Conservation (phyloP, 257 asterid species). For the Misopates orontium region DNA sequence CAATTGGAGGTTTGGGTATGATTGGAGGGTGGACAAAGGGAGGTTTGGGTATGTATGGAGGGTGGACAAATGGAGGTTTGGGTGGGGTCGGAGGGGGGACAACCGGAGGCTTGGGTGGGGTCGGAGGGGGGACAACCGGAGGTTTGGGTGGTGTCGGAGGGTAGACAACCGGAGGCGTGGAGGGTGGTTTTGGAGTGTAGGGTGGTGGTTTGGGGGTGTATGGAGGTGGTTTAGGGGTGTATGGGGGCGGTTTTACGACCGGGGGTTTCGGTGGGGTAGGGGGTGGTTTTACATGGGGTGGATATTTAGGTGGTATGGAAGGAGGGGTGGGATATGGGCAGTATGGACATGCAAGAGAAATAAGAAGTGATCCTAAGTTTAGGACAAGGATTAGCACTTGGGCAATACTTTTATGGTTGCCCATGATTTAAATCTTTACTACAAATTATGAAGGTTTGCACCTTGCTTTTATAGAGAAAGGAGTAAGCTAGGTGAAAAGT, state of each 20-base stretch:
- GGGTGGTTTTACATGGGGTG: slow-evolving; percentile 20
- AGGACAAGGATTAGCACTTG: slow-evolving; percentile 41
- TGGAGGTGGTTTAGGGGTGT: slow-evolving; percentile 26
- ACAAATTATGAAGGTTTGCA: not conserved
- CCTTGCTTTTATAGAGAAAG: slow-evolving; percentile 28
- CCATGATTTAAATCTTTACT: slow-evolving; percentile 33
- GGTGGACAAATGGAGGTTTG: slow-evolving; percentile 13
- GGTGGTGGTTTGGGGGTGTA: slow-evolving; percentile 26
- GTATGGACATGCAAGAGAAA: slow-evolving; percentile 55
- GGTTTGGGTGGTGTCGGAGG: slow-evolving; percentile 29
- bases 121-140: slow-evolving; percentile 28
- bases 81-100: slow-evolving; percentile 14
- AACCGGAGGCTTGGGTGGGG: slow-evolving; percentile 34
- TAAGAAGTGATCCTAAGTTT: slow-evolving; percentile 41
- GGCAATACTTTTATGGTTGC: slow-evolving; percentile 14
- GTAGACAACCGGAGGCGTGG: slow-evolving; percentile 33
- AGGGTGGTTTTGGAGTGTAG: not conserved
- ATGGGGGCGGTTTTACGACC: slow-evolving; percentile 21
- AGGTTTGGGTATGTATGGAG: slow-evolving; percentile 18
- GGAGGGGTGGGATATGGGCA: slow-evolving; percentile 51
- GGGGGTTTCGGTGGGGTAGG: slow-evolving; percentile 30
- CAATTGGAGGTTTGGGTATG: slow-evolving; percentile 16
- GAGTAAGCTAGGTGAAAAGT: not conserved
- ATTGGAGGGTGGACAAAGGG: slow-evolving; percentile 22
- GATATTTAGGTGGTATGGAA: slow-evolving; percentile 34